Evolutionary conservation across 306 rosid species (phyloP), one percentile per base, ranked within the genome.

Genomic region (Lathyrus aphaca): DNA sequence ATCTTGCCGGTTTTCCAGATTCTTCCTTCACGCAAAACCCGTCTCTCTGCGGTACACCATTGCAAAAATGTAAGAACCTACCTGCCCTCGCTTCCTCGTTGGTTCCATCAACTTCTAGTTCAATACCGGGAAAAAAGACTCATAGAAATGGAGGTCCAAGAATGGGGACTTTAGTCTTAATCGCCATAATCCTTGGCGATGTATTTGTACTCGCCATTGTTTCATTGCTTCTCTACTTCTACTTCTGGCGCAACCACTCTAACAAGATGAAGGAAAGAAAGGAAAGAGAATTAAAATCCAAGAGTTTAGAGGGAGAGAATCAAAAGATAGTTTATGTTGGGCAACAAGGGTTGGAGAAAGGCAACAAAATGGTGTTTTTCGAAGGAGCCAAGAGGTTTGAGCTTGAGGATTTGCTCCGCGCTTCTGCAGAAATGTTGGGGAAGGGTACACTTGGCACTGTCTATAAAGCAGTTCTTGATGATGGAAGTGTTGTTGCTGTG

Each of bases 401-500:
- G 80, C 82, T 89, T 0, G 98, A 89, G 72, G 96, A 92, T 51
- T 59, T 92, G 77, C 82, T 92, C 2, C 75, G 91, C 3, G 92
- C 98, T 17, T 92, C 98, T 2, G 96, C 98, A 40, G 96, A 89
- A 78, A 88, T 92, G 98, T 53, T 92, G 68, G 98, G 98, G 7
- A 92, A 92, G 59, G 96, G 98, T 0, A 88, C 83, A 68, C 88
- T 86, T 7, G 98, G 98, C 2, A 90, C 96, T 13, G 86, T 92
- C 10, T 92, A 92, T 55, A 92, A 92, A 72, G 98, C 96, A 6
- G 86, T 89, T 15, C 83, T 92, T 4, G 96, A 92, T 27, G 96
- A 92, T 15, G 98, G 98, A 0, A 85, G 65, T 13, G 91, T 90
- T 5, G 93, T 92, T 2, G 96, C 96, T 1, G 96, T 92, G 79